Evolutionary conservation across 202 grass and related monocot genomes (phyloP), one percentile per base, ranked within the genome.

Genomic region (Dendrocalamus latiflorus): DNA sequence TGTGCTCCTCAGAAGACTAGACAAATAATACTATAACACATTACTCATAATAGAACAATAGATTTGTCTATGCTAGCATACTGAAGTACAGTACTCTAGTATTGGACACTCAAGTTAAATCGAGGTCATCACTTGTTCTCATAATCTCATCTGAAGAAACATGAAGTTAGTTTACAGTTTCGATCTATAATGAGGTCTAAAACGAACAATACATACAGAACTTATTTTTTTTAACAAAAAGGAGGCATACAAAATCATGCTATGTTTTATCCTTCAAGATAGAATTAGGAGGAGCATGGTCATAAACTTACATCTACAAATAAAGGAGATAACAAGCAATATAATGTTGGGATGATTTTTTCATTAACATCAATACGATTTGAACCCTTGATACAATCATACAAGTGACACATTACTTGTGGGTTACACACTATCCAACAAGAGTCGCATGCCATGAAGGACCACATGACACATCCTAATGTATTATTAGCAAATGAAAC

Each of bases 81-180:
- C 37, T 39, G 34, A 73, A 80, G 38, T 72, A 38, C 18, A 68
- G 2, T 36, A 43, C 17, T 77, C 36, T 21, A 58, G 25, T 13
- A 79, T 79, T 28, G 5, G 26, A 67, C 26, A 79, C 39, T 58
- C 38, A 30, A 79, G 36, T 45, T 73, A 50, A 86, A 80, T 44
- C 37, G 54, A 80, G n/a, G 28, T 14, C n/a, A 50, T 83, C 2
- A 43, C 16, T 33, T 6, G 21, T 26, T 64, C 13, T n/a, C 18
- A 9, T 47, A 17, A 37, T 81, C 38, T 71, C 41, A 47, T 71
- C 41, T 24, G 5, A 77, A 25, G 56, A 6, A 49, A 10, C 17
- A 16, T 64, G 68, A 33, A 62, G 44, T 34, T 84, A 67, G 24
- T 25, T 60, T 11, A 43, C 18, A 25, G 17, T 43, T 59, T 18